These are phyloP conservation scores for Pseudogymnoascus sp. DNA, from an alignment of 2,329 filamentous ascomycete genomes.

Conservation along the genomic window DNA sequence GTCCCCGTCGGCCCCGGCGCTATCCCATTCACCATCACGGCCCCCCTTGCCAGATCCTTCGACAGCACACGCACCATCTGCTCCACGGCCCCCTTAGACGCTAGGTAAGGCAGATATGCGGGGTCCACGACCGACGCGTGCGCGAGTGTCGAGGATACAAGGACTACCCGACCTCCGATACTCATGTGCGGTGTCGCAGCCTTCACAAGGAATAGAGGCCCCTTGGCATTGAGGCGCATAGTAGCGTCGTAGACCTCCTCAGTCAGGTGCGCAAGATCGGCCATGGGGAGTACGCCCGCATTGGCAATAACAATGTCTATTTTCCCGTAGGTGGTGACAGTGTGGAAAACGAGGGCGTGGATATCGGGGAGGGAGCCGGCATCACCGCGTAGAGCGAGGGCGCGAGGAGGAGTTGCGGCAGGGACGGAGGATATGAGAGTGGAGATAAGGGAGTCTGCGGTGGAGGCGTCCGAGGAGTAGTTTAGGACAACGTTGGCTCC, in stretches of 20 bases:
- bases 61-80: slow-evolving; percentile 42
- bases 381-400: slow-evolving; percentile 49
- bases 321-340: slow-evolving; percentile 42
- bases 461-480: slow-evolving; percentile 39
- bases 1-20: slow-evolving; percentile 45
- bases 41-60: slow-evolving; percentile 41
- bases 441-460: slow-evolving; percentile 41
- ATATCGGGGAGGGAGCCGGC: slow-evolving; percentile 38
- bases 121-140: slow-evolving; percentile 31
- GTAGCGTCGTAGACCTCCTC: slow-evolving; percentile 43
- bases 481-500: slow-evolving; percentile 52
- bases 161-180: slow-evolving; percentile 40
- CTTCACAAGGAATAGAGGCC: slow-evolving; percentile 45
- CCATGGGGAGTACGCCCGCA: slow-evolving; percentile 43
- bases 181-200: slow-evolving; percentile 44
- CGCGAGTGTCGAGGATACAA: slow-evolving; percentile 40
- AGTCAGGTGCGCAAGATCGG: slow-evolving; percentile 39
- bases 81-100: slow-evolving; percentile 46
- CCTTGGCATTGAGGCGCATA: slow-evolving; percentile 49
- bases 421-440: slow-evolving; percentile 36
- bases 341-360: slow-evolving; percentile 39
- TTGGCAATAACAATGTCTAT: slow-evolving; percentile 53
- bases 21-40: slow-evolving; percentile 42
- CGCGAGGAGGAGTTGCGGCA: slow-evolving; percentile 22
- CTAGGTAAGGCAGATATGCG: slow-evolving; percentile 38